Base-by-base conservation (phyloP, 1,139 yeast species). In the Chernovozyma sophiae-reginae region DNA sequence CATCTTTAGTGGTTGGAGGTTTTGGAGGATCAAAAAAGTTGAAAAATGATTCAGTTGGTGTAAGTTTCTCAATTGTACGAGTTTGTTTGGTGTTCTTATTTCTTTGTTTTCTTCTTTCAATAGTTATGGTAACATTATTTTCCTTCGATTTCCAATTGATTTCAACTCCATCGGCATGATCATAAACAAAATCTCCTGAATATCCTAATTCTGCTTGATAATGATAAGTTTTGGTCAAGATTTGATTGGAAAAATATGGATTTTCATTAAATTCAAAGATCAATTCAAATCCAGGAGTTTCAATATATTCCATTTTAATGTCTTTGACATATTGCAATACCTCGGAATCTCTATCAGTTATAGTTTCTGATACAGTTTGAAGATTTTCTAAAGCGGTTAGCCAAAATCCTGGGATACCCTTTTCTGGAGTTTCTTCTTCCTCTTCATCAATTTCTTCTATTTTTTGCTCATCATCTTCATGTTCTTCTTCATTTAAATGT, bases 51-150 rank as follows among this genome's bases (percentile, higher is more conserved):
- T 86, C 96, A 37, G 82, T 79, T 17, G 97, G 97, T 11, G 96
- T 82, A 52, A 89, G 74, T 68, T 92, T 90, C 64, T 92, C 97
- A 52, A 92, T 84, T 33, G 96, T 89, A 64, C 99, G 82, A 23
- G 96, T 92, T 59, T 94, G 97, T 65, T 89, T 89, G 43, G 99
- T 92, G 61, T 85, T 89, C 72, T 92, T 94, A 66, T 94, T 94
- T 68, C 98, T 83, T 70, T 92, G 99, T 67, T 92, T 92, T 68
- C 97, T 84, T 74, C 89, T 85, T 71, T 92, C 97, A 42, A 92
- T 81, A 47, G 73, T 70, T 43, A 90, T 79, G 25, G 98, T 92
- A 39, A 86, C 89, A 58, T 92, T 90, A 46, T 72, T 68, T 50
- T 84, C 95, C 53, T 84, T 80, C 39, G 81, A 75, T 47, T 67